Evolutionary conservation across 495 filamentous ascomycete species (phyloP).

Genomic region (Xylaria scruposa): DNA sequence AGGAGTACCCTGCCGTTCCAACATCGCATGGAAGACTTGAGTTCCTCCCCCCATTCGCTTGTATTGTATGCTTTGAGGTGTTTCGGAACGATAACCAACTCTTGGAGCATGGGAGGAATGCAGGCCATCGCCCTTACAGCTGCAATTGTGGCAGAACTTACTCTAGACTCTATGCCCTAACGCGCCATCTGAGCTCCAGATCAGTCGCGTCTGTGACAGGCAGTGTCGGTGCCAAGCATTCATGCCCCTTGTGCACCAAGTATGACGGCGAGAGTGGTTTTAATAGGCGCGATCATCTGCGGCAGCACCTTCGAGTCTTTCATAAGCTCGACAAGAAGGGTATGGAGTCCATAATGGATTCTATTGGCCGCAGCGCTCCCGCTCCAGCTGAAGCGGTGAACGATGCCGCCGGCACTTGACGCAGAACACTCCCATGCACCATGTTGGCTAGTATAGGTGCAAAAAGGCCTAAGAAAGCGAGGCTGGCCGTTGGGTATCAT

Average conservation of each 20-base stretch:
- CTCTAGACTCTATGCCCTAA: not conserved
- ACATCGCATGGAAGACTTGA: not conserved
- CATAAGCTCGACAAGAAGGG: not conserved
- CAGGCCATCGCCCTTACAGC: not conserved
- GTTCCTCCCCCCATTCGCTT: not conserved
- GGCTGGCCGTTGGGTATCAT: not conserved
- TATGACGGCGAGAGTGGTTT: not conserved
- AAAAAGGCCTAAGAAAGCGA: not conserved
- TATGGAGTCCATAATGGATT: not conserved
- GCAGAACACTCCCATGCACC: not conserved
- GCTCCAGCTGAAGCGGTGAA: not conserved
- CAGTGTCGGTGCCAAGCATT: not conserved
- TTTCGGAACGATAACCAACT: not conserved
- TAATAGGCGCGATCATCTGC: not conserved
- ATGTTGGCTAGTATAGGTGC: not conserved
- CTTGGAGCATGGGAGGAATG: not conserved
- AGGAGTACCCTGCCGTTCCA: not conserved
- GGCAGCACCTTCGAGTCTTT: not conserved
- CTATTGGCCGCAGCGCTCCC: not conserved
- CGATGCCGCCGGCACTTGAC: not conserved
- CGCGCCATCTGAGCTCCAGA: not conserved
- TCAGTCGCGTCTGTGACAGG: not conserved
- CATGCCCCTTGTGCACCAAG: not conserved
- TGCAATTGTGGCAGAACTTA: not conserved
- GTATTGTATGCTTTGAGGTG: not conserved